These are phyloP conservation scores for Oryza officinalis DNA, from an alignment of 176 grass and related monocot genomes.

Conservation along the genomic window DNA sequence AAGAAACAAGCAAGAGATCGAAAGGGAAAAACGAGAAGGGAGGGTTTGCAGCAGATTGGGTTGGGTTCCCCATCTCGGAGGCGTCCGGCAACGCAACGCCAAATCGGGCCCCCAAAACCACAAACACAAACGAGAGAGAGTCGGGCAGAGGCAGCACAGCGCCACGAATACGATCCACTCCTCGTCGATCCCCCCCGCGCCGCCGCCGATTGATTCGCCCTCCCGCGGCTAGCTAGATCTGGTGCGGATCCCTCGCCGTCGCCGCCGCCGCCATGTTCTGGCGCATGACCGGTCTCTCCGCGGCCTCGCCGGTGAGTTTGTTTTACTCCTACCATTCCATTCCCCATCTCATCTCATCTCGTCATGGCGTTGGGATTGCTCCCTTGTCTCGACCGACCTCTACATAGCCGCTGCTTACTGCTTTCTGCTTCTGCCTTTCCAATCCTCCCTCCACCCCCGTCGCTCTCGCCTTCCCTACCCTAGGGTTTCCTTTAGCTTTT, in stretches of 20 bases:
- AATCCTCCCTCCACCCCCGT: not conserved
- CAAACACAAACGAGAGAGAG: too few relatives aligned
- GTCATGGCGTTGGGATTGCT: not conserved
- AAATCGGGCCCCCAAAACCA: too few relatives aligned
- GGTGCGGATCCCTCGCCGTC: conserved; percentile 31
- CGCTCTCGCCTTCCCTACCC: not conserved
- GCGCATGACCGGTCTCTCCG: conserved; percentile 60
- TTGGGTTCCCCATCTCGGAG: too few relatives aligned
- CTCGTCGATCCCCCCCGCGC: too few relatives aligned
- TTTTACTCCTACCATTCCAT: not conserved
- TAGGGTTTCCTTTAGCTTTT: not conserved
- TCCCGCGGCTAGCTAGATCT: conserved; percentile 54
- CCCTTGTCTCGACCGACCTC: not conserved
- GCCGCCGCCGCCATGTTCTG: conserved; percentile 45
- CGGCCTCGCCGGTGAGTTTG: conserved; percentile 49
- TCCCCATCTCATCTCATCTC: not conserved
- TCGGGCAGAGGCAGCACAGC: too few relatives aligned
- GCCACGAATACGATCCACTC: too few relatives aligned
- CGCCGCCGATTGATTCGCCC: not conserved
- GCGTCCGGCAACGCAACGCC: too few relatives aligned
- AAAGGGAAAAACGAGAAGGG: too few relatives aligned
- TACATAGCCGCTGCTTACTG: too few relatives aligned
- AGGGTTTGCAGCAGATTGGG: too few relatives aligned
- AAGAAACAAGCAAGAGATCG: too few relatives aligned
- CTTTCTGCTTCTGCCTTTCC: not conserved